Percentiles rank a stretch among this genome's conserved stretches.
These are phyloP conservation scores for Pichia sp. DNA, from an alignment of 1,139 yeast species.

Conservation along the genomic window DNA sequence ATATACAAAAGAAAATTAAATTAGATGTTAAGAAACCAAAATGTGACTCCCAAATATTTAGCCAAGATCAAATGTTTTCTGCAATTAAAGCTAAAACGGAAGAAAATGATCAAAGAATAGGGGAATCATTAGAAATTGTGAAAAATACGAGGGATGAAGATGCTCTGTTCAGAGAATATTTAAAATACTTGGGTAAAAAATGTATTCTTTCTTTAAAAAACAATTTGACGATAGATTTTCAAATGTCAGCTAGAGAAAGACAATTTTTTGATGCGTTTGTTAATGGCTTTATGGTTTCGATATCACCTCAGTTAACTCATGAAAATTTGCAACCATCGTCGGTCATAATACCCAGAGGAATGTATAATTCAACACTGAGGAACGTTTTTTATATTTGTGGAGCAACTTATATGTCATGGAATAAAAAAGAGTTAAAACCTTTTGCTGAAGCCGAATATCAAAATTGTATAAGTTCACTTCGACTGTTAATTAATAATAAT, in stretches of 20 bases:
- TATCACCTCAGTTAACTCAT: slow-evolving; percentile 12
- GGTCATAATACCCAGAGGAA: slow-evolving; percentile 3
- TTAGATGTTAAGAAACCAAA: no score
- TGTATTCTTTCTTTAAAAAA: slow-evolving; percentile 9
- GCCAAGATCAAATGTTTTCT: no score
- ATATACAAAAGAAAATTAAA: no score
- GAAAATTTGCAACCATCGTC: slow-evolving; percentile 1
- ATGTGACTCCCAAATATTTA: no score
- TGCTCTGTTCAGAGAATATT: slow-evolving; percentile 17
- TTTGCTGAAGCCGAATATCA: slow-evolving; percentile 1
- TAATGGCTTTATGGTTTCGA: slow-evolving; percentile 33
- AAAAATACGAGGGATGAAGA: slow-evolving; percentile 14
- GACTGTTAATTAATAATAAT: neutral
- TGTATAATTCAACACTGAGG: slow-evolving; percentile 16
- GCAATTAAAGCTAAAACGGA: no score
- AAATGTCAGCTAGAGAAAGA: slow-evolving; percentile 20
- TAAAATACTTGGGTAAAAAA: slow-evolving; percentile 18
- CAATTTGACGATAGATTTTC: neutral
- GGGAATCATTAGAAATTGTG: no score
- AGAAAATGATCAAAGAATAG: no score
- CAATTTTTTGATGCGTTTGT: slow-evolving; percentile 31
- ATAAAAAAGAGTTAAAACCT: neutral
- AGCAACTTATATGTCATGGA: slow-evolving; percentile 19
- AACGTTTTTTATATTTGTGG: slow-evolving; percentile 35
- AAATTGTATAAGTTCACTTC: neutral